A percentile compares a stretch with the other conserved stretches of the same genome.
phyloP scores from a whole-genome alignment of 345 rosid species.

The Aquilaria malaccensis region DNA sequence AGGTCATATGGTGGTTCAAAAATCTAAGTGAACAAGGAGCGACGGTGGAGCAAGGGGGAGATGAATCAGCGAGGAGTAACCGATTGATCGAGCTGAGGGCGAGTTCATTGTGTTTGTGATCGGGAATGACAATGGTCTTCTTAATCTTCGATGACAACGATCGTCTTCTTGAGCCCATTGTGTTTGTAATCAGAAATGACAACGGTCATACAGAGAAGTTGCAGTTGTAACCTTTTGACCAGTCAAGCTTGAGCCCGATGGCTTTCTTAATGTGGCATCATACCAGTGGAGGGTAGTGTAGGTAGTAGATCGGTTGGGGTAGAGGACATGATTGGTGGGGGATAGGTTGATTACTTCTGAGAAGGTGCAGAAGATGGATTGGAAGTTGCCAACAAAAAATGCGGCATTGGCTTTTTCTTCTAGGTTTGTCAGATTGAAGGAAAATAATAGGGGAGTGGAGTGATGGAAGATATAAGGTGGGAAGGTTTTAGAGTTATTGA shows the following conservation, averaged over 20 bases:
- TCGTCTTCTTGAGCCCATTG: too few species aligned
- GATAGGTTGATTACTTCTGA: slow-evolving; percentile 68
- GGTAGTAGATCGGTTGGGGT: slow-evolving; percentile 94
- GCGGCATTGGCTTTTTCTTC: slow-evolving; percentile 90
- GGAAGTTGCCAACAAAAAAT: slow-evolving; percentile 82
- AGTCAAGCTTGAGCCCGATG: slow-evolving; percentile 83
- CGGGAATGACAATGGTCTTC: too few species aligned
- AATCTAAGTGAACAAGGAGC: too few species aligned
- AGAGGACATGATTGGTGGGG: slow-evolving; percentile 86
- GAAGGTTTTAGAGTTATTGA: neutral
- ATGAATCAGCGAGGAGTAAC: too few species aligned
- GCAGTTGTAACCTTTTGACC: slow-evolving; percentile 94
- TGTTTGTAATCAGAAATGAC: too few species aligned
- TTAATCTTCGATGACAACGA: too few species aligned
- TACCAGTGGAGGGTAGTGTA: slow-evolving; percentile 67
- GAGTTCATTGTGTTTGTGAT: too few species aligned
- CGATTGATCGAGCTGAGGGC: too few species aligned
- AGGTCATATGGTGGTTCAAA: too few species aligned
- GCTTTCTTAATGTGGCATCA: slow-evolving; percentile 78
- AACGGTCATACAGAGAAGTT: too few species aligned
- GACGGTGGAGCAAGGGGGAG: too few species aligned
- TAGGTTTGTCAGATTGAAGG: slow-evolving; percentile 46
- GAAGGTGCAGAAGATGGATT: slow-evolving; percentile 67
- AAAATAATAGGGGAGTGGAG: neutral
- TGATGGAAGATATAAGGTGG: neutral